A percentile compares a stretch with the other conserved stretches of the same genome.
Evolutionary conservation across 106 monocot species (phyloP).

Genomic region (Dioscorea dumetorum): DNA sequence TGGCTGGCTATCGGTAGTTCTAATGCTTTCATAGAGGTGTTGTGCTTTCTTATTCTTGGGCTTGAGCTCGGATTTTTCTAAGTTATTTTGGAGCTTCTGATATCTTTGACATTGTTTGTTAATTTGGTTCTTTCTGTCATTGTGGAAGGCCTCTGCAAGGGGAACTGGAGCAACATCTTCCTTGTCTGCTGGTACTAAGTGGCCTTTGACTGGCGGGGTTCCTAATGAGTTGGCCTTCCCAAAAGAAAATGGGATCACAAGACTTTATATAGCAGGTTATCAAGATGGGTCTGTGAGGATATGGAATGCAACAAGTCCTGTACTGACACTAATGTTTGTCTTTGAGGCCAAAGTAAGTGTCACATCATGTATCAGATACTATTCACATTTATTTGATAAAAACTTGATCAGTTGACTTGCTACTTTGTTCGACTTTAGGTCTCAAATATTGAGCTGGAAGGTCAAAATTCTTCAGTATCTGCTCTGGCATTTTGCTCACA

Average conservation of each 20-base stretch:
- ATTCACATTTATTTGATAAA: background rate
- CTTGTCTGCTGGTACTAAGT: constrained; percentile 48
- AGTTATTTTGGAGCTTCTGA: background rate
- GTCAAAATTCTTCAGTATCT: constrained; percentile 45
- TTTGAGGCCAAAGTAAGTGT: constrained; percentile 61
- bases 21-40: constrained; percentile 56
- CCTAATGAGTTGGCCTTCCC: constrained; percentile 35
- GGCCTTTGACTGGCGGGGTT: constrained; percentile 96
- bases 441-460: constrained; percentile 35
- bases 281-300: constrained; percentile 95
- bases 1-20: constrained; percentile 21
- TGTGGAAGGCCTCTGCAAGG: constrained; percentile 45
- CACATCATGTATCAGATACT: background rate
- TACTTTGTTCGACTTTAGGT: constrained; percentile 28
- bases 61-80: background rate
- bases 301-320: constrained; percentile 86
- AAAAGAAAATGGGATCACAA: constrained; percentile 38
- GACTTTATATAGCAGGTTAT: constrained; percentile 82
- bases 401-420: background rate
- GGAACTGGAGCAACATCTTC: constrained; percentile 14
- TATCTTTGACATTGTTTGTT: background rate
- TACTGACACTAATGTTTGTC: constrained; percentile 43
- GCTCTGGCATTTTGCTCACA: constrained; percentile 67
- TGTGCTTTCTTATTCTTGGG: background rate
- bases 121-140: constrained; percentile 3